phyloP scores from a whole-genome alignment of 805 yeast species.

The Lipomyces mesembrius region DNA sequence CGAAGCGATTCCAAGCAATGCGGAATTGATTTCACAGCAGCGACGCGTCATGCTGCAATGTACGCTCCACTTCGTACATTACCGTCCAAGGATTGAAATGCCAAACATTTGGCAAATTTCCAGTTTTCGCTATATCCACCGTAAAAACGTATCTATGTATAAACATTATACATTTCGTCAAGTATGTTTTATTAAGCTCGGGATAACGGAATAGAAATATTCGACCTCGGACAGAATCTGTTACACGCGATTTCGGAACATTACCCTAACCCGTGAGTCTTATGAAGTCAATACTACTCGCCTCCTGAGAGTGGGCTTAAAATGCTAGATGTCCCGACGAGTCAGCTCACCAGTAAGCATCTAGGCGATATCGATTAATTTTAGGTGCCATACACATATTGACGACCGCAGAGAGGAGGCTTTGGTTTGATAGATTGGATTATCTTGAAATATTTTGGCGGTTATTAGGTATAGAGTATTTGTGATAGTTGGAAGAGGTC shows the following conservation, averaged over 20 bases:
- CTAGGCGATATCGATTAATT: background rate
- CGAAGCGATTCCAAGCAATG: background rate
- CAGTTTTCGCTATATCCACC: background rate
- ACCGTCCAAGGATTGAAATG: background rate
- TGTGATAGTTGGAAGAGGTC: background rate
- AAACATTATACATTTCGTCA: too few relatives aligned
- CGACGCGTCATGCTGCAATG: conserved; percentile 8
- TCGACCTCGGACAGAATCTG: background rate
- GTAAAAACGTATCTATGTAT: background rate
- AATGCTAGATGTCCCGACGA: background rate
- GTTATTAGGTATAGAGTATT: background rate
- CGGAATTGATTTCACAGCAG: background rate
- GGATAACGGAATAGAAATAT: background rate
- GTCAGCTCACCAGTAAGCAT: background rate
- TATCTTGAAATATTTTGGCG: background rate
- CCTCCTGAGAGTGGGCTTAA: background rate
- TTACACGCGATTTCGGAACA: too few relatives aligned
- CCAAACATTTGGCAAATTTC: background rate
- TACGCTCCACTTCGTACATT: background rate
- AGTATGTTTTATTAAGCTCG: background rate
- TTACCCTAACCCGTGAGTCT: background rate
- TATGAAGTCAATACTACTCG: background rate
- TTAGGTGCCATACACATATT: background rate
- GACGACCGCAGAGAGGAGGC: background rate
- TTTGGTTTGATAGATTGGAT: background rate